These are phyloP conservation scores for Hyphopichia wangnamkhiaoensis DNA, from an alignment of 1,139 yeast species.

Conservation along the genomic window DNA sequence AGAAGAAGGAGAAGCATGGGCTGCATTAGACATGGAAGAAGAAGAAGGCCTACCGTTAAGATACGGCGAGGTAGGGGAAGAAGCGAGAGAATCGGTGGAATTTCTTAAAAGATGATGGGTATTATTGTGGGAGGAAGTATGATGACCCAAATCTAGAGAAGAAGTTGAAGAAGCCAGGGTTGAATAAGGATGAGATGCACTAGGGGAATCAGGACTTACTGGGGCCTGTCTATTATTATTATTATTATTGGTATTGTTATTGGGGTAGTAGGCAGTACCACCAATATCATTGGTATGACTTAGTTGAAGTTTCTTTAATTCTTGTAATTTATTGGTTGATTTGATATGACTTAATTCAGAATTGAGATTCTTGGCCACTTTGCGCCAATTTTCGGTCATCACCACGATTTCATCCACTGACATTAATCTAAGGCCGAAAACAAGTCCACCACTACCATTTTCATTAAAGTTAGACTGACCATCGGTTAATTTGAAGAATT, in stretches of 20 bases:
- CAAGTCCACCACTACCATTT: constrained; percentile 58
- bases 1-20: neutral
- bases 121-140: neutral
- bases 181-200: constrained; percentile 1
- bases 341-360: constrained; percentile 25
- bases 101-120: constrained; percentile 2
- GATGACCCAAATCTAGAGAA: constrained; percentile 4
- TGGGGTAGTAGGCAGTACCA: no score
- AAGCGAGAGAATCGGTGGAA: constrained; percentile 7
- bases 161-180: constrained; percentile 4
- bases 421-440: constrained; percentile 66
- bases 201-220: neutral
- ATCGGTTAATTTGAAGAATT: constrained; percentile 63
- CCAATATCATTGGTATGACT: constrained; percentile 21
- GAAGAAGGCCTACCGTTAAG: constrained; percentile 6
- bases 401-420: constrained; percentile 63
- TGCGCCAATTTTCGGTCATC: constrained; percentile 69
- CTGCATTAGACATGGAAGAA: constrained; percentile 4
- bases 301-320: constrained; percentile 27
- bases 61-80: constrained; percentile 2
- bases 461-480: constrained; percentile 58
- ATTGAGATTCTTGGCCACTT: constrained; percentile 53
- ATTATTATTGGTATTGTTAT: neutral
- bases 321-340: constrained; percentile 19
- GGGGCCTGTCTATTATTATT: constrained; percentile 10